Evolutionary conservation across 441 rosid species (phyloP), one percentile per base, ranked within the genome.

Genomic region (Erodium trifolium): DNA sequence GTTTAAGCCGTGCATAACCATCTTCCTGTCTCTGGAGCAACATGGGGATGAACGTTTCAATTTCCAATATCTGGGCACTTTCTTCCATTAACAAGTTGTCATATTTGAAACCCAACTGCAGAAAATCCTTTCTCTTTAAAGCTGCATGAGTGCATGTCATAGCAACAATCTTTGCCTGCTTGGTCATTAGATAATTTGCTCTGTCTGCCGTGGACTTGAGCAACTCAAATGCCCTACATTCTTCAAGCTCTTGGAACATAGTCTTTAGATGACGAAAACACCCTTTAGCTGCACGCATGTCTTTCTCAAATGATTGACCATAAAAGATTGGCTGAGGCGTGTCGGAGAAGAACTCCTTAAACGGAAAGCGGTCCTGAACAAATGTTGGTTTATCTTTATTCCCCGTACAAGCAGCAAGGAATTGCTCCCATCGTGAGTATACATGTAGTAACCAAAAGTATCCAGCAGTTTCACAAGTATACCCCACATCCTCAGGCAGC

Each of bases 121-220:
- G 99, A 81, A 95, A 95, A 78, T 95, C 98, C 79, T 90, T 92
- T 83, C 99, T 87, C 79, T 95, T 95, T 66, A 95, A 78, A 17
- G 99, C 99, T 3, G 99, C 99, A 81, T 94, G 99, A 51, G 99
- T 94, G 82, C 99, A 94, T 8, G 99, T 92, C 99, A 94, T 94
- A 71, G 99, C 99, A 67, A 94, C 99, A 75, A 94, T 87, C 85
- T 94, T 94, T 49, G 99, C 98, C 78, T 94, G 99, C 84, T 94
- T 92, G 65, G 97, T 92, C 99, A 94, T 94, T 75, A 92, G 80
- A 73, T 94, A 92, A 83, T 94, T 92, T 67, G 99, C 99, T 75
- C 99, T 87, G 82, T 94, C 99, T 74, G 99, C 98, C 12, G 99
- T 94, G 64, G 98, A 90, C 84, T 94, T 94, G 75, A 94, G 99